Percentiles rank a stretch among this genome's conserved stretches.
These are phyloP conservation scores for Theobroma grandiflorum DNA, from an alignment of 441 rosid genomes.

Conservation along the genomic window DNA sequence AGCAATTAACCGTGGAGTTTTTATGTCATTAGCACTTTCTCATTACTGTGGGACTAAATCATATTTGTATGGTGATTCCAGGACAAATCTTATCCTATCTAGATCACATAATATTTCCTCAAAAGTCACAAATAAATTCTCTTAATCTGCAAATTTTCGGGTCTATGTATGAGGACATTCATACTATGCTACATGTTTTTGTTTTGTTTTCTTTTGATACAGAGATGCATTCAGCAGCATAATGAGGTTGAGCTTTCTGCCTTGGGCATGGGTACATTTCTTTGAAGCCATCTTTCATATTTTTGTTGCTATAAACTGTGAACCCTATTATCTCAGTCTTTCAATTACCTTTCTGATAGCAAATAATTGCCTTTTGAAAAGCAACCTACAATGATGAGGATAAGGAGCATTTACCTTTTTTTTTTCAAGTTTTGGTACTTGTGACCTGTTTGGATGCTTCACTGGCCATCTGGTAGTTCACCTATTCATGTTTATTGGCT, in stretches of 20 bases:
- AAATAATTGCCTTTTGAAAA: not conserved
- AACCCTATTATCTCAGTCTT: not conserved
- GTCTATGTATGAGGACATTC: not conserved
- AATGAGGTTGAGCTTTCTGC: conserved; percentile 57
- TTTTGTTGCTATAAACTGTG: not conserved
- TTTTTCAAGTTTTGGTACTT: not conserved
- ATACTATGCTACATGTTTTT: not conserved
- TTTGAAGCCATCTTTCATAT: conserved; percentile 1
- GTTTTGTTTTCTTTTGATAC: conserved; percentile 24
- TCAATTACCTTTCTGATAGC: not conserved
- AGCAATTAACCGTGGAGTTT: not conserved
- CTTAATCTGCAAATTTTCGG: not conserved
- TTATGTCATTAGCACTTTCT: not conserved
- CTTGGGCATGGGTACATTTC: conserved; percentile 54
- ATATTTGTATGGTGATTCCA: not conserved
- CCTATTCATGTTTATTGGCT: not conserved
- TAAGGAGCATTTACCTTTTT: no score
- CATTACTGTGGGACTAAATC: not conserved
- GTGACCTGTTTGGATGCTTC: conserved; percentile 10
- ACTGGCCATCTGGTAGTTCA: not conserved
- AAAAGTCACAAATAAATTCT: not conserved
- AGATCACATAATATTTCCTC: not conserved
- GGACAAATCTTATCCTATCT: not conserved
- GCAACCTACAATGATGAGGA: no score
- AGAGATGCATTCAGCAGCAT: conserved; percentile 54